Evolutionary conservation across 192 early-diverging fungal species (phyloP).

Genomic region (Fimicolochytrium jonesii): DNA sequence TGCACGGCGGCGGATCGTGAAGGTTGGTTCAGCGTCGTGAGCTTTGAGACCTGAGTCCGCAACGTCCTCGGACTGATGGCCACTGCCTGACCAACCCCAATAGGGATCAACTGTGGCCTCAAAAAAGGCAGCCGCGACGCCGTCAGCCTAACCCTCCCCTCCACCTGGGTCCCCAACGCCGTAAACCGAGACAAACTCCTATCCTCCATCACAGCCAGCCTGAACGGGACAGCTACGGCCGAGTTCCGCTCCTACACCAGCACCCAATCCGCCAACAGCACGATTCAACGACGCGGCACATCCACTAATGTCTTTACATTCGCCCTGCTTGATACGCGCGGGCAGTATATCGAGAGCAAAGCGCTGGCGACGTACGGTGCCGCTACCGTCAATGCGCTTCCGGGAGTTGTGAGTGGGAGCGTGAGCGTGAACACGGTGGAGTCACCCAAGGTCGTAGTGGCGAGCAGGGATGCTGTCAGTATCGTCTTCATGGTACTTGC

Average conservation of each 20-base stretch:
- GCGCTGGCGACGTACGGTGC: not conserved
- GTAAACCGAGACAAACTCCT: not conserved
- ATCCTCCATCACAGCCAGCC: not conserved
- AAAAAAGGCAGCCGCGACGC: not conserved
- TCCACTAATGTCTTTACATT: not conserved
- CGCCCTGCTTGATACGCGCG: not conserved
- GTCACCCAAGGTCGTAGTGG: not conserved
- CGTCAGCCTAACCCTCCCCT: not conserved
- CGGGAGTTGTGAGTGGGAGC: not conserved
- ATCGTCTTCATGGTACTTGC: constrained; percentile 7
- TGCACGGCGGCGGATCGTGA: constrained; percentile 5
- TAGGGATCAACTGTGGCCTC: constrained; percentile 9
- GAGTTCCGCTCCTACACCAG: not conserved
- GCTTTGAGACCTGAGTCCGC: no score
- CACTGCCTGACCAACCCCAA: no score
- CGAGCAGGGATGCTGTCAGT: not conserved
- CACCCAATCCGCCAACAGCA: not conserved
- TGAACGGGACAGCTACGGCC: not conserved
- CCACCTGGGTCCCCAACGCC: not conserved
- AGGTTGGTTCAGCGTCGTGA: not conserved
- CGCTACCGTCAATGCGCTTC: not conserved
- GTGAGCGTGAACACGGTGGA: not conserved
- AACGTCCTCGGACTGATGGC: no score
- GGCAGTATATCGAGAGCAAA: not conserved
- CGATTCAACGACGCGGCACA: not conserved